Evolutionary conservation across 73 alveolate genomes (phyloP), one percentile per base, ranked within the genome.

Genomic region (Breviolum minutum): DNA sequence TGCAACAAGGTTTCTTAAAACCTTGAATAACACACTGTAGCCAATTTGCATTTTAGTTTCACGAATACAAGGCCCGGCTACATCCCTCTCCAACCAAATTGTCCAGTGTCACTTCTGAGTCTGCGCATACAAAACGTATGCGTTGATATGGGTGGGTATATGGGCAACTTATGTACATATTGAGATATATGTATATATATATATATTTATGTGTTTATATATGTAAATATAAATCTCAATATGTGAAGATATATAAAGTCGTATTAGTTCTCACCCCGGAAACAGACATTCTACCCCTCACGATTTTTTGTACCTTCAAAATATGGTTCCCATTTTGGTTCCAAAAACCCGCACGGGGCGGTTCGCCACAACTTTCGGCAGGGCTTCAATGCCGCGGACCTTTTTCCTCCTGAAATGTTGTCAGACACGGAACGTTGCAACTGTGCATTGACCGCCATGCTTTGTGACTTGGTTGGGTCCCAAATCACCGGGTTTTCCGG

Each of bases 381-480:
- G 92, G 92, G 92, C 92, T 83, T 83, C 92, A 22, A n/a, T 12
- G 92, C 92, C 13, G 40, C 76, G 30, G 64, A 83, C 54, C 71
- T 83, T 27, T 83, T 83, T n/a, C 92, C 92, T 26, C 61, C 71
- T 8, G 92, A 83, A 74, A 71, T 83, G 62, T 74, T 83, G 76
- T 20, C 48, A 62, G 92, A 83, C 14, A 13, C 76, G 8, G 92
- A 83, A 54, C 27, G 22, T 60, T 7, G 73, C 48, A 22, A n/a
- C 62, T 60, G 76, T n/a, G 92, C 92, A 24, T 74, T 83, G 76
- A 83, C 92, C 40, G 92, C 92, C 76, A 76, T 83, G 92, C 92
- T 83, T 62, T 83, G 92, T 17, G n/a, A 11, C 74, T 17, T 66
- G 74, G 74, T 13, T 66, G 74, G 17, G 17, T 13, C 11, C 24